phyloP scores from a whole-genome alignment of 2,329 filamentous ascomycete species.

The Mycocentrospora acerina region DNA sequence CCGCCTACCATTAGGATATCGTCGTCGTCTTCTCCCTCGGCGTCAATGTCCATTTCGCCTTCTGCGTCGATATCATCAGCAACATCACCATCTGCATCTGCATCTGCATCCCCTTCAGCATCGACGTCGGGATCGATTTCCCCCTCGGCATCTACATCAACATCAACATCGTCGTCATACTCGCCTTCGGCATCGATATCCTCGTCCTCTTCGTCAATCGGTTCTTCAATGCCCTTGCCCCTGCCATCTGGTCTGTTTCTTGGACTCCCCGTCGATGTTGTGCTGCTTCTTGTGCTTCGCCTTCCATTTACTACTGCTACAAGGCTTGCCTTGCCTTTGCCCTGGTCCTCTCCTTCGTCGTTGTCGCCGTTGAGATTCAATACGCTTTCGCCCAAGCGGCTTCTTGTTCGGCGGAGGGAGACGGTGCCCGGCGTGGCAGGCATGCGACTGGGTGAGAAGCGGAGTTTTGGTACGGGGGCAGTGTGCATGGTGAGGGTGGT shows the following conservation, averaged over 20 bases:
- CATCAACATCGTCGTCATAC: conserved; percentile 27
- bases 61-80: conserved; percentile 20
- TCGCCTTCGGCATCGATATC: conserved; percentile 30
- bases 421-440: conserved; percentile 34
- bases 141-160: neutral
- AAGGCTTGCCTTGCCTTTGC: conserved; percentile 29
- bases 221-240: conserved; percentile 27
- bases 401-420: conserved; percentile 43
- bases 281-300: conserved; percentile 33
- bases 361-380: conserved; percentile 34
- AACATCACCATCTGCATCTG: conserved; percentile 29
- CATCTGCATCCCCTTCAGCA: conserved; percentile 19
- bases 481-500: conserved; percentile 30
- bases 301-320: conserved; percentile 28
- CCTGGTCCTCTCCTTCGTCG: conserved; percentile 33
- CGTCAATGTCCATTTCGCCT: conserved; percentile 22
- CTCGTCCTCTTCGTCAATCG: conserved; percentile 34
- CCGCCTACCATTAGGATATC: conserved; percentile 31
- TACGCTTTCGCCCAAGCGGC: conserved; percentile 46
- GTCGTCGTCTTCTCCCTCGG: conserved; percentile 30
- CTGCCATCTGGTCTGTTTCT: conserved; percentile 21
- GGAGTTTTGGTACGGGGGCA: conserved; percentile 34
- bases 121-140: conserved; percentile 25
- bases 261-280: conserved; percentile 31
- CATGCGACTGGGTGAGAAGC: conserved; percentile 30